These are phyloP conservation scores for Botrytis galanthina DNA, from an alignment of 2,329 filamentous ascomycete species.

Conservation along the genomic window DNA sequence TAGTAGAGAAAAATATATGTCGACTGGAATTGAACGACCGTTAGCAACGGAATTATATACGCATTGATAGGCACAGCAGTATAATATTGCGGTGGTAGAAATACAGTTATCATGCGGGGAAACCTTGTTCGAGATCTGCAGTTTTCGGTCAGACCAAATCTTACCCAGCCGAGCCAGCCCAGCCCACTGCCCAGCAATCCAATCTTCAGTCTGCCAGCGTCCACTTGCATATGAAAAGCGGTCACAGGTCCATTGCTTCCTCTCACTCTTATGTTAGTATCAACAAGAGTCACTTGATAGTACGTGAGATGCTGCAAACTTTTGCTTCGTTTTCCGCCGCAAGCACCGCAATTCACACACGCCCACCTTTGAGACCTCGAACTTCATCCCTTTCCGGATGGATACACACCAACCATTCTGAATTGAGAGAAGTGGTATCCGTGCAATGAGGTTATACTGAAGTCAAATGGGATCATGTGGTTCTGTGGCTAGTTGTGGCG, in stretches of 20 bases:
- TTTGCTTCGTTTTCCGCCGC: neutral
- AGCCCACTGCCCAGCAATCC: neutral
- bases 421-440: neutral
- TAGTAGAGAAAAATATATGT: neutral
- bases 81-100: neutral
- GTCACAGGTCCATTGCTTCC: neutral
- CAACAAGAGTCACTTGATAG: neutral
- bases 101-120: constrained; percentile 18
- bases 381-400: neutral
- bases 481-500: neutral
- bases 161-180: neutral
- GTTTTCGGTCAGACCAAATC: neutral
- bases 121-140: constrained; percentile 18
- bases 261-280: neutral
- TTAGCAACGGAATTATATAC: neutral
- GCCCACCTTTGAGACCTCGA: neutral
- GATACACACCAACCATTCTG: neutral
- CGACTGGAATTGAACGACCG: neutral
- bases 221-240: neutral
- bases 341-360: neutral
- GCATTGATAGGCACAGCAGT: neutral
- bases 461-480: neutral
- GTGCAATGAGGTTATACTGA: neutral
- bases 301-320: neutral
- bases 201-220: neutral